Percentiles rank a stretch among this genome's conserved stretches.
Evolutionary conservation across 352 stramenopile species (phyloP).

Genomic region (Globisporangium lucens): DNA sequence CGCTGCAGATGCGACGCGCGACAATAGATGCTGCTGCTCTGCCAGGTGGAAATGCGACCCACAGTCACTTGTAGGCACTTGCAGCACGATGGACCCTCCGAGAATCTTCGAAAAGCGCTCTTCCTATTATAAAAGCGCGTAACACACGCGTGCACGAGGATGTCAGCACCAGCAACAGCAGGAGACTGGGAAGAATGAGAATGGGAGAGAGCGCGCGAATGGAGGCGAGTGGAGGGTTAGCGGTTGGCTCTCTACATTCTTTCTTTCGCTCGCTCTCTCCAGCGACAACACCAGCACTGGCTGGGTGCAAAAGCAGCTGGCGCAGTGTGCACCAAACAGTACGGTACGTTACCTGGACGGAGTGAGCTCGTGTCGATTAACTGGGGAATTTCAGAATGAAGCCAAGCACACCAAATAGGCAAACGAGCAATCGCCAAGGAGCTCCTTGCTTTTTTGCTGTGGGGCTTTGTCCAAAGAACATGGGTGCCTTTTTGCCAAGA

Average conservation of each 20-base stretch:
- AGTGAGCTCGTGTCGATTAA: background rate
- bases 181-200: background rate
- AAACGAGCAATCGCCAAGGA: background rate
- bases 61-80: background rate
- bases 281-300: slow-evolving; percentile 2
- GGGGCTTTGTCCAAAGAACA: background rate
- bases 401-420: background rate
- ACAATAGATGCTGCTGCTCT: background rate
- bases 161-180: background rate
- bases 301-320: slow-evolving; percentile 5
- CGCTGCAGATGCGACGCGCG: background rate
- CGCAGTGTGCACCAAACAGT: background rate
- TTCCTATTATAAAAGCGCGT: background rate
- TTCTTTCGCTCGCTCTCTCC: background rate
- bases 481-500: slow-evolving; percentile 9
- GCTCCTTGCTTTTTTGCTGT: background rate
- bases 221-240: background rate
- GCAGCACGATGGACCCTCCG: background rate
- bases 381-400: slow-evolving; percentile 1
- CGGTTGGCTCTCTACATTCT: slow-evolving; percentile 8
- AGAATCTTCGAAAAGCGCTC: background rate
- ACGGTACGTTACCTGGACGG: background rate
- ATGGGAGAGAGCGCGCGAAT: slow-evolving; percentile 4
- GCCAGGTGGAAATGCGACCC: background rate
- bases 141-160: slow-evolving; percentile 7